Evolutionary conservation across 768 basidiomycete species (phyloP).

Genomic region (Kondoa malvinella): DNA sequence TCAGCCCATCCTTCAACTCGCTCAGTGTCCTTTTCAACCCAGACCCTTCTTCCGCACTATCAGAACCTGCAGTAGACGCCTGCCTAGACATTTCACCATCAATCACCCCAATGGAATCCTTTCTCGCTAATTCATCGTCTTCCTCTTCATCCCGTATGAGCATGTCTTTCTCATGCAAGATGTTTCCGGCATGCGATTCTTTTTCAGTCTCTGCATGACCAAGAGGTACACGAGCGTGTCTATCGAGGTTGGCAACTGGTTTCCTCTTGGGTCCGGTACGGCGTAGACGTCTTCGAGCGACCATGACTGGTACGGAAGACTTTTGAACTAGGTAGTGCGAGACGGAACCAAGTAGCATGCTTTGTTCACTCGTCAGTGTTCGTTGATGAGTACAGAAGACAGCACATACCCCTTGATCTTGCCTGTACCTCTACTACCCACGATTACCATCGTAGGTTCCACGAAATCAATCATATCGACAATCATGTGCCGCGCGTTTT

Average conservation of each 20-base stretch:
- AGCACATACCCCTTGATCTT: slow-evolving; percentile 24
- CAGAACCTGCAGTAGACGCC: no score
- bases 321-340: slow-evolving; percentile 26
- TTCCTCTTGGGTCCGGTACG: slow-evolving; percentile 20
- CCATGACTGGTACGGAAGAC: slow-evolving; percentile 19
- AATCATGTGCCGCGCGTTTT: slow-evolving; percentile 27
- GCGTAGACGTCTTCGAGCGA: slow-evolving; percentile 23
- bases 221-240: slow-evolving; percentile 20
- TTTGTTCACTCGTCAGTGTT: slow-evolving; percentile 2
- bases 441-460: slow-evolving; percentile 27
- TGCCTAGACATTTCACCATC: no score
- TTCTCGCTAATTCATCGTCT: background rate
- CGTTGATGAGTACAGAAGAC: background rate
- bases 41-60: no score
- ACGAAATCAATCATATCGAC: slow-evolving; percentile 29
- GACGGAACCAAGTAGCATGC: slow-evolving; percentile 25
- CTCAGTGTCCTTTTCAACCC: no score
- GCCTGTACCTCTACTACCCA: slow-evolving; percentile 26
- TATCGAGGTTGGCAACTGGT: slow-evolving; percentile 19
- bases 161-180: background rate
- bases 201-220: slow-evolving; percentile 23
- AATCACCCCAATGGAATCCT: background rate
- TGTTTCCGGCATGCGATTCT: slow-evolving; percentile 13
- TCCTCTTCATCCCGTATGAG: background rate
- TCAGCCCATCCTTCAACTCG: no score